Base-by-base conservation (phyloP, 805 yeast genomes). In the Blastobotrys peoriensis region DNA sequence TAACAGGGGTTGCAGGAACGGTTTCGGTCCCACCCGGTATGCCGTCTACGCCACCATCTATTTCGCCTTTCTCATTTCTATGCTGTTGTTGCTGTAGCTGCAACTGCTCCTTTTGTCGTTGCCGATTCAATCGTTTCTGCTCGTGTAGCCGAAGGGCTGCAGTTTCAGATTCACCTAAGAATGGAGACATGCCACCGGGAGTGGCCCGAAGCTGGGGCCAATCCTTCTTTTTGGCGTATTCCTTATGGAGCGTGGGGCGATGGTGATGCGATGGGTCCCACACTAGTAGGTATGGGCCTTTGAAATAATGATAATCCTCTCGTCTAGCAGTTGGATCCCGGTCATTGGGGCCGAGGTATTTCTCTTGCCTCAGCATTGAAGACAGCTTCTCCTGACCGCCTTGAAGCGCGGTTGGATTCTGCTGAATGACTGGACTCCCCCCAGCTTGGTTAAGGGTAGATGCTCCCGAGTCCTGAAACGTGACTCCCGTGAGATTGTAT, bases 261-360 rank as follows among this genome's bases (percentile, higher is more conserved):
- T 82, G 81, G 19, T 74, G 74, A 55, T 85, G 89, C 50, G 80
- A 74, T 20, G 84, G 69, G 58, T 93, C 98, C 65, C 83, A 91
- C 33, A 87, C 81, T 52, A 83, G 80, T 21, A 87, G 67, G 63
- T 81, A 87, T 4, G 81, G 78, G 33, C 81, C 79, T 41, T 79
- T 80, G 62, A 93, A 86, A 61, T 85, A 85, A 58, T 82, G 81
- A 56, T 83, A 76, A 60, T 91, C 96, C 55, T 86, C 95, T 45
- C 96, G 71, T 52, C 75, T 79, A 2, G 94, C 93, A 50, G 72
- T 75, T 9, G 94, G 93, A 61, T 89, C 96, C 52, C 95, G 76
- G 62, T 89, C 97, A 30, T 83, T 75, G 0, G 95, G 84, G 9
- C 96, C 97, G 60, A 78, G 80, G 10, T 86, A 65, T 57, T 86